Percentiles rank a stretch among this genome's conserved stretches.
These are phyloP conservation scores for Guadua angustifolia DNA, from an alignment of 176 grass and related monocot species.

Conservation along the genomic window DNA sequence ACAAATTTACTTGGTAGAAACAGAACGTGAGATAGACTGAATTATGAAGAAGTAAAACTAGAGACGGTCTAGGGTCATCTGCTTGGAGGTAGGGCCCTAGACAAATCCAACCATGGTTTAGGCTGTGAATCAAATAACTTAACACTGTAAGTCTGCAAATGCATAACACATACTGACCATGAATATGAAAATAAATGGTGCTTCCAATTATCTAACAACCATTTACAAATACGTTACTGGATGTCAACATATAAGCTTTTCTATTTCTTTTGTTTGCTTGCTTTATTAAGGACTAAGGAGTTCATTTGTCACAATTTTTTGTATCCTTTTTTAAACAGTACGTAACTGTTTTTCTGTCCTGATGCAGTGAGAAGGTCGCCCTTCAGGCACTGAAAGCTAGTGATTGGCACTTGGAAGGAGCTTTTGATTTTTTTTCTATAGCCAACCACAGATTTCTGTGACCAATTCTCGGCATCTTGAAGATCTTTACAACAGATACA, in stretches of 20 bases:
- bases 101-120: background rate
- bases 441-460: constrained; percentile 82
- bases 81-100: background rate
- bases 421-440: constrained; percentile 99
- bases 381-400: constrained; percentile 94
- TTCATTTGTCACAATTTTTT: constrained; percentile 9
- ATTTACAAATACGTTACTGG: background rate
- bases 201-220: background rate
- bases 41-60: background rate
- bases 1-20: background rate
- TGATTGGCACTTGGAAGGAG: constrained; percentile 98
- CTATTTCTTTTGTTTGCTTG: background rate
- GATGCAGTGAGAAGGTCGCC: constrained; percentile 88
- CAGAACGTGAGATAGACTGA: background rate
- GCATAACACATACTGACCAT: background rate
- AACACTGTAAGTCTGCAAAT: background rate
- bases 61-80: background rate
- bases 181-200: constrained; percentile 20
- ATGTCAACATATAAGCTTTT: constrained; percentile 17
- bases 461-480: constrained; percentile 79
- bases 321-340: background rate
- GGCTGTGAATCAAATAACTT: background rate
- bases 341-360: constrained; percentile 14
- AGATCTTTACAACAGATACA: constrained; percentile 90
- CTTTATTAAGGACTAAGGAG: constrained; percentile 7